Evolutionary conservation across 108 stramenopile genomes (phyloP), one percentile per base, ranked within the genome.

Genomic region (Aurantiochytrium sp.): DNA sequence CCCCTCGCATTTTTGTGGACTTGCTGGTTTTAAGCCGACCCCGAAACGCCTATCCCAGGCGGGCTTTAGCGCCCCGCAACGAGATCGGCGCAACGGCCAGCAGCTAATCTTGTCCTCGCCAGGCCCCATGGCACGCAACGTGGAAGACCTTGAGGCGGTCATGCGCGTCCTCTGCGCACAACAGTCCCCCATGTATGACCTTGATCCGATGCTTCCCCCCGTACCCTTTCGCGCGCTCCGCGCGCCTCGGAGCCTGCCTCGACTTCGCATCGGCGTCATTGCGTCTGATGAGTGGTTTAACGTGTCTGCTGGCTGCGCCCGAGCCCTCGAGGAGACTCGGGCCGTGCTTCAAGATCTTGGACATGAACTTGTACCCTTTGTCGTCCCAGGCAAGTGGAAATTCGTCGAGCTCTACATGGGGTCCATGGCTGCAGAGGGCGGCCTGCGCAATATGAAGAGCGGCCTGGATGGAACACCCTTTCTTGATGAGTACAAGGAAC

Each of bases 21-120:
- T 90, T 4, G 92, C 90, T 14, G 91, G 91, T 19, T 91, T 93
- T 19, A 93, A 93, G 87, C 92, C 92, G 29, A 92, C 91, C 4
- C 91, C 92, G 5, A 72, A 90, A n/a, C 89, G 89, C 8, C 25
- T 90, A 10, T 44, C 58, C 73, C 28, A 25, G 5, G 18, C 8
- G 60, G 89, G 89, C 28, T 21, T 87, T 29, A 44, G 88, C 44
- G 25, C 88, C 19, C 88, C 88, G 35, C 28, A 45, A 4, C 43
- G 6, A 10, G 88, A 60, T 49, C 55, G 28, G n/a, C 25, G 60
- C 49, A 64, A 5, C 57, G 88, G 88, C 6, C 87, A 88, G 88
- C 58, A 53, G 55, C 5, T 58, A 44, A 72, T 90, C 16, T 49
- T n/a, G 44, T 25, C 44, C 42, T 18, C 42, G 55, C 16, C 59